Evolutionary conservation across 495 filamentous ascomycete species (phyloP).

Genomic region (Penicillium maclennaniae): DNA sequence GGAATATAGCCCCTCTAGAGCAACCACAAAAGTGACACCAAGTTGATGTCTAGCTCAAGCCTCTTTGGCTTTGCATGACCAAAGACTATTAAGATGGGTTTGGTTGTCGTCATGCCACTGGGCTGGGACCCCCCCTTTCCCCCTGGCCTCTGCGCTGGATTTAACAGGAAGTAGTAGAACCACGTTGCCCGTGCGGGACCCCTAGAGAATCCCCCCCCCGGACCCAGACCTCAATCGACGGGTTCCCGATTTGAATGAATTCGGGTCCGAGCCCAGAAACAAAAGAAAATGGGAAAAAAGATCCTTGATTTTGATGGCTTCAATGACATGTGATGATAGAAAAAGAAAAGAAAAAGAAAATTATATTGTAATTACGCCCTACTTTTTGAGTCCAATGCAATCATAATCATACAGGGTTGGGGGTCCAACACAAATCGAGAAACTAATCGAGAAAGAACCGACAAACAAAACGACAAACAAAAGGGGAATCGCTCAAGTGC

Average conservation of each 20-base stretch:
- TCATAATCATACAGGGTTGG: not conserved
- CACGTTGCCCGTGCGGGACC: slow-evolving; percentile 21
- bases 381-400: not conserved
- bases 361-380: not conserved
- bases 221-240: slow-evolving; percentile 12
- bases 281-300: not conserved
- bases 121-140: slow-evolving; percentile 15
- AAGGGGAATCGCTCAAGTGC: not conserved
- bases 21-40: not conserved
- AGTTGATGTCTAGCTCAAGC: not conserved
- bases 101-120: slow-evolving; percentile 5
- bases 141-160: slow-evolving; percentile 15
- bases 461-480: not conserved
- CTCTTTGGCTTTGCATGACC: not conserved
- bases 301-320: slow-evolving; percentile 1
- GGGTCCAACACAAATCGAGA: not conserved
- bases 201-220: not conserved
- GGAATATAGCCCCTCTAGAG: not conserved
- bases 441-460: not conserved
- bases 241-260: not conserved
- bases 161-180: slow-evolving; percentile 19
- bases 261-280: slow-evolving; percentile 5
- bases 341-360: not conserved
- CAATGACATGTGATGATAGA: slow-evolving; percentile 7
- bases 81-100: not conserved